Evolutionary conservation across 495 filamentous ascomycete species (phyloP).

Genomic region (Podospora anserina): DNA sequence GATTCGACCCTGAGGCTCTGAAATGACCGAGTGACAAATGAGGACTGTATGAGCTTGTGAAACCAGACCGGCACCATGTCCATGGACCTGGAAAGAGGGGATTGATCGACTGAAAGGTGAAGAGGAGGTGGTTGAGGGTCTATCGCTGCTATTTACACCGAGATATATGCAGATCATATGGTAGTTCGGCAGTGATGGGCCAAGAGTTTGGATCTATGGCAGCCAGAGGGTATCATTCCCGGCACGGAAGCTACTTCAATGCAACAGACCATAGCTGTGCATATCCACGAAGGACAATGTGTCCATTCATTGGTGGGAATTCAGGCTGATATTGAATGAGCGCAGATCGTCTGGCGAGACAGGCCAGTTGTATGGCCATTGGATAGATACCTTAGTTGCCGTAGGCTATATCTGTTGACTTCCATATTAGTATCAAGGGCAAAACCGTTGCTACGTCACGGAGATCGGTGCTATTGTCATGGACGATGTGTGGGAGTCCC

Average conservation of each 20-base stretch:
- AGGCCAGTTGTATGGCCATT: neutral
- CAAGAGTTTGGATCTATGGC: neutral
- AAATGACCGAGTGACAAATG: neutral
- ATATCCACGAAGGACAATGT: neutral
- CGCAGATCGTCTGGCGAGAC: neutral
- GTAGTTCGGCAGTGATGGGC: constrained; percentile 24
- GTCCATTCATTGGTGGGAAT: neutral
- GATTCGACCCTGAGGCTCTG: neutral
- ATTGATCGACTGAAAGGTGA: neutral
- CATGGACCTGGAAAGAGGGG: neutral
- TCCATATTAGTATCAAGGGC: too few relatives aligned
- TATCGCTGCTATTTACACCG: constrained; percentile 22
- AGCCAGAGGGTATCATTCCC: neutral
- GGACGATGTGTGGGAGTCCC: neutral
- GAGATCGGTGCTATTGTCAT: too few relatives aligned
- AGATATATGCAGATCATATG: constrained; percentile 26
- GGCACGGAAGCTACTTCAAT: neutral
- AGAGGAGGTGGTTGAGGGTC: neutral
- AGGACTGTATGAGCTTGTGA: neutral
- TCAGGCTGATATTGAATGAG: neutral
- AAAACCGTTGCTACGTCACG: too few relatives aligned
- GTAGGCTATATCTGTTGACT: neutral
- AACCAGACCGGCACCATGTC: neutral
- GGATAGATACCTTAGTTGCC: neutral
- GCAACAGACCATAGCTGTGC: neutral